Evolutionary conservation across 2,329 filamentous ascomycete species (phyloP), one percentile per base, ranked within the genome.

Genomic region (Pseudocercospora musae): DNA sequence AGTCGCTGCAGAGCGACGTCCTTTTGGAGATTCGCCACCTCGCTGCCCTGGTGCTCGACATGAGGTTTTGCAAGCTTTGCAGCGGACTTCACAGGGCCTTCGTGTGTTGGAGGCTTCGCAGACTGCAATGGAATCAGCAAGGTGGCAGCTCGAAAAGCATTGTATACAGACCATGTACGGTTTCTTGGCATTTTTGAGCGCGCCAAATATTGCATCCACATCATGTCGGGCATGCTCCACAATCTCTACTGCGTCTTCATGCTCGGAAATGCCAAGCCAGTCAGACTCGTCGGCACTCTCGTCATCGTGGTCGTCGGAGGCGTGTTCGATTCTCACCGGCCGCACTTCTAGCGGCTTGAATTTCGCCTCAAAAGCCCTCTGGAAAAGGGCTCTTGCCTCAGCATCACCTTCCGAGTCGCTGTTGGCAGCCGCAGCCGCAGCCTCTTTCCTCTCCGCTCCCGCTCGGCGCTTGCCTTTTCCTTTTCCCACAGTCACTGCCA

Each of bases 1-100:
- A 99, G 87, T 52, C 92, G 89, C 76, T 97, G 94, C 13, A 99
- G 87, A 42, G 91, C 93, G 58, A 96, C 87, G 76, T 98, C 95
- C 76, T 97, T 93, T 75, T 93, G 92, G 18, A 98, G 83, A 65
- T 96, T 89, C 10, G 80, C 76, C 23, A 81, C 76, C 73, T 89
- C 87, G 18, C 84, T 77, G 63, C 84, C 80, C 23, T 87, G 85
- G 27, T 75, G 78, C 81, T 74, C 66, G 74, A 62, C 68, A 70
- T 60, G 58, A 2, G 66, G 49, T 27, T 57, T 67, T 33, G 49
- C 66, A 29, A 57, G 59, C 61, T 61, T 73, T 67, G 15, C 72
- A 67, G 25, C 71, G 60, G 46, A 74, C 53, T 63, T 72, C 21
- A 9, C 46, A 13, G 37, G 15, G 13, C 53, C 53, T 18, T 66